Evolutionary conservation across 352 stramenopile genomes (phyloP).

Genomic region (Elongisporangium undulatum): DNA sequence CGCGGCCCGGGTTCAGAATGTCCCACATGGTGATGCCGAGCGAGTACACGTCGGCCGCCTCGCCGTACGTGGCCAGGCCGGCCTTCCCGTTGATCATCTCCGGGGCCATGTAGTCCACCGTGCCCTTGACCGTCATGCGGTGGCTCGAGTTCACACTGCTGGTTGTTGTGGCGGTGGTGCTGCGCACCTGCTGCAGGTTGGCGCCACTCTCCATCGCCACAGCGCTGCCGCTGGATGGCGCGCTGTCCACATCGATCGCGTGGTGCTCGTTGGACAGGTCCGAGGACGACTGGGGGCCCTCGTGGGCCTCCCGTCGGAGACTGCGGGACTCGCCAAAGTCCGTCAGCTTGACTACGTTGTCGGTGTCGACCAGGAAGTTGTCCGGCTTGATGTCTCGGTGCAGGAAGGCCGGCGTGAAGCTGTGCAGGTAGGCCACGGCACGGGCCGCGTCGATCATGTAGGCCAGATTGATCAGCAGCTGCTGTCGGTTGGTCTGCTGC

Average conservation of each 20-base stretch:
- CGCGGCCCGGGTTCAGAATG: slow-evolving; percentile 44
- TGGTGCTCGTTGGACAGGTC: not conserved
- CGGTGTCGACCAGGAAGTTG: slow-evolving; percentile 67
- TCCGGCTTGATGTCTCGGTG: slow-evolving; percentile 74
- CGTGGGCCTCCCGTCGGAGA: not conserved
- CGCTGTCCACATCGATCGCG: not conserved
- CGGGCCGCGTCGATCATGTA: slow-evolving; percentile 67
- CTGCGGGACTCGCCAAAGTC: slow-evolving; percentile 65
- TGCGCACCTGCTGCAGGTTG: slow-evolving; percentile 22
- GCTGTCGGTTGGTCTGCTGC: slow-evolving; percentile 38
- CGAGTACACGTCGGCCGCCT: slow-evolving; percentile 71
- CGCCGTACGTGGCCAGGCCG: slow-evolving; percentile 44
- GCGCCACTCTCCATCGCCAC: slow-evolving; percentile 26
- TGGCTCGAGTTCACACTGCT: not conserved
- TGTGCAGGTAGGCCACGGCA: slow-evolving; percentile 70
- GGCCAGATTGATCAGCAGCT: slow-evolving; percentile 49
- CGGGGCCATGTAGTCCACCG: slow-evolving; percentile 75
- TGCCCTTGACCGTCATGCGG: slow-evolving; percentile 60
- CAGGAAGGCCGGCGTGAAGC: slow-evolving; percentile 64
- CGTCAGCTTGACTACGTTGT: slow-evolving; percentile 57
- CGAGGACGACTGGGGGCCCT: not conserved
- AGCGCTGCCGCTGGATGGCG: slow-evolving; percentile 11
- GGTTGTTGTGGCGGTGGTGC: slow-evolving; percentile 12
- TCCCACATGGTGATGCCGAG: slow-evolving; percentile 76
- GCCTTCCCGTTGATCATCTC: slow-evolving; percentile 67